A percentile compares a stretch with the other conserved stretches of the same genome.
Conservation (phyloP, 495 filamentous ascomycete species). For the Margaritispora aquatica region DNA sequence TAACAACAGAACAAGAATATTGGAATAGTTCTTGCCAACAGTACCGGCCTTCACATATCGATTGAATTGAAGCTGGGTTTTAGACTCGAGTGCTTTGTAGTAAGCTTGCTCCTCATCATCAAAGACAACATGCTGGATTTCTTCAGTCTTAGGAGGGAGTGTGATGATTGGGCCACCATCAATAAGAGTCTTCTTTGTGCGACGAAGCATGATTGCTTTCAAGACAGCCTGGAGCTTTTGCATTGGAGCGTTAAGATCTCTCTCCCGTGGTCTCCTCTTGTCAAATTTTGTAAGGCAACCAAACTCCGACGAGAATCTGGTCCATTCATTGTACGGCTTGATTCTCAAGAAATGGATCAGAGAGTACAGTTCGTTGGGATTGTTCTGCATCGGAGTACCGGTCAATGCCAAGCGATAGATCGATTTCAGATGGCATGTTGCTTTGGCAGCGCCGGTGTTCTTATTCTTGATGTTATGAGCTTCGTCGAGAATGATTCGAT, state of each 20-base stretch:
- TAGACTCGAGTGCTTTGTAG: slow-evolving; percentile 65
- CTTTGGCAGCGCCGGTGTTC: slow-evolving; percentile 57
- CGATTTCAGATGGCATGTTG: slow-evolving; percentile 53
- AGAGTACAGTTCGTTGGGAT: slow-evolving; percentile 73
- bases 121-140: slow-evolving; percentile 65
- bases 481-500: slow-evolving; percentile 86
- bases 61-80: slow-evolving; percentile 67
- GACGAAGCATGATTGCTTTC: slow-evolving; percentile 78
- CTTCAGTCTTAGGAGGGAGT: slow-evolving; percentile 63
- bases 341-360: slow-evolving; percentile 78
- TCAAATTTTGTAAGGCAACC: slow-evolving; percentile 29
- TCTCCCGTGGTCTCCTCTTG: slow-evolving; percentile 18
- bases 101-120: slow-evolving; percentile 62
- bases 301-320: slow-evolving; percentile 26
- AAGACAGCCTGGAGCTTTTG: slow-evolving; percentile 69
- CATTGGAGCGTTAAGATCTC: slow-evolving; percentile 47
- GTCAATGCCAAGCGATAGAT: slow-evolving; percentile 77
- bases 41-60: slow-evolving; percentile 66
- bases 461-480: slow-evolving; percentile 93
- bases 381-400: slow-evolving; percentile 95
- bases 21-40: slow-evolving; percentile 73
- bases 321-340: slow-evolving; percentile 65
- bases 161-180: slow-evolving; percentile 80
- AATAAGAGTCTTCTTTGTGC: slow-evolving; percentile 76
- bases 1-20: slow-evolving; percentile 78